Evolutionary conservation across 2,329 filamentous ascomycete genomes (phyloP).

Genomic region (Cercospora sp.): DNA sequence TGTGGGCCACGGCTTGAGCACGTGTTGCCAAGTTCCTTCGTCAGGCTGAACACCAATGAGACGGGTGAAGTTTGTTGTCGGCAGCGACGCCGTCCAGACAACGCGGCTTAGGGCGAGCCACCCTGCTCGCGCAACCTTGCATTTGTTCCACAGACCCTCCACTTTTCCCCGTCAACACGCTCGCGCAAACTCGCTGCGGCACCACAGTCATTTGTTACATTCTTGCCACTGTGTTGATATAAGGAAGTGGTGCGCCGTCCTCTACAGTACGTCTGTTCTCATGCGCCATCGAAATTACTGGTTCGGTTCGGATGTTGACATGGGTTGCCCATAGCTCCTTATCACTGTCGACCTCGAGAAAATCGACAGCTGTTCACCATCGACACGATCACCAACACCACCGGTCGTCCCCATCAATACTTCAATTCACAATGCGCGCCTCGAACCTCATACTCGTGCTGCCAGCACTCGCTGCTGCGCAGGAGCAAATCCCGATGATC

Average conservation of each 20-base stretch:
- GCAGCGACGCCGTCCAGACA: conserved; percentile 3
- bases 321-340: conserved; percentile 12
- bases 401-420: not conserved
- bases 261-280: conserved; percentile 5
- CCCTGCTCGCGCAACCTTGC: conserved; percentile 3
- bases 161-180: not conserved
- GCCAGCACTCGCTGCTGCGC: conserved; percentile 52
- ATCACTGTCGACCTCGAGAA: conserved; percentile 3
- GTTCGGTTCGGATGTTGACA: conserved; percentile 5
- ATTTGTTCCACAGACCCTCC: conserved; percentile 1
- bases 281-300: not conserved
- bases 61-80: not conserved
- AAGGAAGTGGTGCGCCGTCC: not conserved
- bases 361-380: conserved; percentile 2
- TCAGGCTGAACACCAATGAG: not conserved
- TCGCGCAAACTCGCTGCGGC: conserved; percentile 3
- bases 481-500: conserved; percentile 62
- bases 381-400: not conserved
- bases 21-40: conserved; percentile 1
- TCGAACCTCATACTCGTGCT: conserved; percentile 54
- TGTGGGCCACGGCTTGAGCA: not conserved
- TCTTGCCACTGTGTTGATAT: not conserved
- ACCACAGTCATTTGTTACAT: not conserved
- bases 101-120: conserved; percentile 2
- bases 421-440: conserved; percentile 51